Conservation (phyloP, 83 land plant genomes). For the Isoetes engelmannii region DNA sequence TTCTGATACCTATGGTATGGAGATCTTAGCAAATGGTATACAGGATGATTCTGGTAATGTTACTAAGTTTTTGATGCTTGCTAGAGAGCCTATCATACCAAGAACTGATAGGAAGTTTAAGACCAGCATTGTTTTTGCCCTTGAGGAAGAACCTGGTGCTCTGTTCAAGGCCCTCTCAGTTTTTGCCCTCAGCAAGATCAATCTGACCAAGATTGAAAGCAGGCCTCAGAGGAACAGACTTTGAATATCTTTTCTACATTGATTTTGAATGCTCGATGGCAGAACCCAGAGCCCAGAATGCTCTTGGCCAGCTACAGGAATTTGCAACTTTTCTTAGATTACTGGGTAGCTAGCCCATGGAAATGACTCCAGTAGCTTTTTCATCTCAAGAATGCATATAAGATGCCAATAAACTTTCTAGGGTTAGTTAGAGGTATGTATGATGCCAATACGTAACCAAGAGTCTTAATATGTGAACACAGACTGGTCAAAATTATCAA, state of each 20-base stretch:
- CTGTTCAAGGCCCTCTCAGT: constrained; percentile 70
- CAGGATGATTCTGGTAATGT: constrained; percentile 58
- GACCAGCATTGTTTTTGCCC: constrained; percentile 76
- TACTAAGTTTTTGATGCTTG: constrained; percentile 55
- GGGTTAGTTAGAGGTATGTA: too few relatives aligned
- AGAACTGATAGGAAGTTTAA: constrained; percentile 57
- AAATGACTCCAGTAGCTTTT: too few relatives aligned
- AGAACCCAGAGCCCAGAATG: constrained; percentile 23
- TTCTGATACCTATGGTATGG: constrained; percentile 53
- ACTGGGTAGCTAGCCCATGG: too few relatives aligned
- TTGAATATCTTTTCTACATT: constrained; percentile 27
- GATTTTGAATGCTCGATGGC: constrained; percentile 33
- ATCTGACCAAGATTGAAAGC: constrained; percentile 69
- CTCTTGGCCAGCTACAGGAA: constrained; percentile 18
- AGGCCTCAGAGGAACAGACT: too few relatives aligned
- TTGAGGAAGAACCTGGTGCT: constrained; percentile 48
- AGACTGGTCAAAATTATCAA: too few relatives aligned
- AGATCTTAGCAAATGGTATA: constrained; percentile 50
- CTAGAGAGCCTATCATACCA: constrained; percentile 51
- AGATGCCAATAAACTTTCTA: too few relatives aligned
- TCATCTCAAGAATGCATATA: too few relatives aligned
- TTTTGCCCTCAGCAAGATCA: constrained; percentile 65
- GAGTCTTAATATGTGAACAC: too few relatives aligned
- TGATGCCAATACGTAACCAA: too few relatives aligned
- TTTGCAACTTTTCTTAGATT: too few relatives aligned